Evolutionary conservation across 1,139 yeast species (phyloP).

Genomic region (Yamadazyma mexicana): DNA sequence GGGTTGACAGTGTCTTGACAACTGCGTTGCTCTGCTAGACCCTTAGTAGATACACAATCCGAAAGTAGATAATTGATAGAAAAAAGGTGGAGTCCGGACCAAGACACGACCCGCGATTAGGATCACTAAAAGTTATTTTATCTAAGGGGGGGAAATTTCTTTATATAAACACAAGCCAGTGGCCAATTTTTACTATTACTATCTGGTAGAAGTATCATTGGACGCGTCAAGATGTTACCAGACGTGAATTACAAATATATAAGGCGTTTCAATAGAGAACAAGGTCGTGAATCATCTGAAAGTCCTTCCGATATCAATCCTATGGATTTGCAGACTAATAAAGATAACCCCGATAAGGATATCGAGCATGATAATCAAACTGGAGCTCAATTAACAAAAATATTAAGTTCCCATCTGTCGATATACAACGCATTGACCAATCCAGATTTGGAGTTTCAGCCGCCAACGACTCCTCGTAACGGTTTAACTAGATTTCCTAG

Average conservation of each 20-base stretch:
- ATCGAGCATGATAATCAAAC: neutral
- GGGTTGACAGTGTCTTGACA: no score
- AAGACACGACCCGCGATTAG: conserved; percentile 2
- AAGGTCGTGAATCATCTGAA: neutral
- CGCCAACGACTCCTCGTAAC: conserved; percentile 8
- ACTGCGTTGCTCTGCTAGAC: no score
- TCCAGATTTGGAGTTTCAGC: conserved; percentile 40
- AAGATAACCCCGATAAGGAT: neutral
- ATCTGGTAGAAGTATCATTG: neutral
- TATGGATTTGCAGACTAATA: neutral
- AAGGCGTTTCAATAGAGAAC: neutral
- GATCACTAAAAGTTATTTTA: conserved; percentile 1
- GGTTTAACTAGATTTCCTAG: conserved; percentile 12
- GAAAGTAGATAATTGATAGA: no score
- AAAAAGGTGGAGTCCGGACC: neutral
- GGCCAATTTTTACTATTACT: no score
- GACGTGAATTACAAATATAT: conserved; percentile 1
- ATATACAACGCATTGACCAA: conserved; percentile 40
- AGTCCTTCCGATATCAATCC: neutral
- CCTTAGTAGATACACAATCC: neutral
- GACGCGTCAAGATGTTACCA: neutral
- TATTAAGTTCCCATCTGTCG: conserved; percentile 40
- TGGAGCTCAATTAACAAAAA: conserved; percentile 11
- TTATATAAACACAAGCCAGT: neutral
- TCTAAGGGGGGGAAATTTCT: neutral